Percentiles rank a stretch among this genome's conserved stretches.
Conservation (phyloP, 2,329 filamentous ascomycete species). For the Exophiala bonariae region DNA sequence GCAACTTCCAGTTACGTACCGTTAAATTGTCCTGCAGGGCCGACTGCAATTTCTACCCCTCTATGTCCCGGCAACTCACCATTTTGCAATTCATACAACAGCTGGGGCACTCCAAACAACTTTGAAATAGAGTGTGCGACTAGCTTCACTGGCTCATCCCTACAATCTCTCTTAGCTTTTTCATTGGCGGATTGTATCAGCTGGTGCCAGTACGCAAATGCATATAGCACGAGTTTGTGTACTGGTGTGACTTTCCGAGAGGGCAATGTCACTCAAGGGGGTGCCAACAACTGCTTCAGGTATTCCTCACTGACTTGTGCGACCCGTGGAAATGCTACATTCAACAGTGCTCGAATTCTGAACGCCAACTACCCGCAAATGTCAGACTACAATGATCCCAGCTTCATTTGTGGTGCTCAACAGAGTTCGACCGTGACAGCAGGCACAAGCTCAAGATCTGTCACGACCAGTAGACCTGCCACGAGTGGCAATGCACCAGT, state of each 20-base stretch:
- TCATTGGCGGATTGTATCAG: constrained; percentile 16
- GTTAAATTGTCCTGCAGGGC: constrained; percentile 9
- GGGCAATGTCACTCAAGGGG: constrained; percentile 5
- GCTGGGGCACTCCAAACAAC: constrained; percentile 11
- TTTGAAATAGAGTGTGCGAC: constrained; percentile 23
- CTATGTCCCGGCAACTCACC: constrained; percentile 15
- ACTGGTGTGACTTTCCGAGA: constrained; percentile 17
- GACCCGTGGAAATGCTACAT: constrained; percentile 12
- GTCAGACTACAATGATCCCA: constrained; percentile 18
- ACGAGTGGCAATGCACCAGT: too few species aligned
- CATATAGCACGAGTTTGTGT: constrained; percentile 8
- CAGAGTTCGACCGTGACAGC: neutral
- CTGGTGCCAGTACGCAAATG: constrained; percentile 19
- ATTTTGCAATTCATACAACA: constrained; percentile 16
- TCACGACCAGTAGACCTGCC: neutral
- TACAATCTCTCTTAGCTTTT: constrained; percentile 13
- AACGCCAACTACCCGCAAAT: constrained; percentile 17
- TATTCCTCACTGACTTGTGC: constrained; percentile 15
- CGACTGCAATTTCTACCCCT: constrained; percentile 1
- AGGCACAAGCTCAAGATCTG: neutral
- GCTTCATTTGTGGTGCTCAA: constrained; percentile 6
- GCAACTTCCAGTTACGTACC: constrained; percentile 2
- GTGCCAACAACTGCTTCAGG: constrained; percentile 18
- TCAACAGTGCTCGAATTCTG: constrained; percentile 15
- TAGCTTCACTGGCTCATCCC: constrained; percentile 6